Base-by-base conservation (phyloP, 148 eudicot genomes). In the Fagopyrum homotropicum region DNA sequence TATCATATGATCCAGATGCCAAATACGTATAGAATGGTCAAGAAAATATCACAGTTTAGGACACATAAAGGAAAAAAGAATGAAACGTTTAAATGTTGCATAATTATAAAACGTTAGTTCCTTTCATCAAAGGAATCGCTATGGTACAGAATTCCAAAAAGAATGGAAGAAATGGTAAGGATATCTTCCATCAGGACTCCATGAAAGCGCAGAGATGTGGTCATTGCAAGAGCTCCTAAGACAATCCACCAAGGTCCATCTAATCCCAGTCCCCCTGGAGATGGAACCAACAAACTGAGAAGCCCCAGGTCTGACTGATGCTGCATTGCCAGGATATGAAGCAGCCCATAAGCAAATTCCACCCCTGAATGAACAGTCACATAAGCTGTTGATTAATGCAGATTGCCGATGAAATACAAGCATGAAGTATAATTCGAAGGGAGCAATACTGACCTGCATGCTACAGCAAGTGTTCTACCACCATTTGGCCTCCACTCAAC, bases 141-240 rank as follows among this genome's bases (percentile, higher is more conserved):
- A 60, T 43, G n/a, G 40, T 73, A 47, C 73, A 69, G 7, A 76
- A 6, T 12, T 46, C 70, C 9, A 57, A 8, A 11, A 15, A 48
- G 16, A 3, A 15, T 70, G 52, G 19, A 29, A 26, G 72, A 14
- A 69, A 43, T 9, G 54, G 6, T 48, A 68, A 77, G 99, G 99
- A 95, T 95, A 96, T 93, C 98, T 89, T 84, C 99, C 99, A 88
- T 96, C 91, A 72, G 99, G 99, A 79, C 99, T 92, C 98, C 99
- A 96, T 22, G 98, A 90, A 73, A 96, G 91, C 52, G 99, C 91
- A 81, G 83, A 92, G 55, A 88, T 93, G 83, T 88, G 91, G 81
- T 90, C 97, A 81, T 83, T 85, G 80, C 82, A 84, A 40, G 69
- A 83, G 80, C 97, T 88, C 81, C 80, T 88, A 40, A 96, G 93